A percentile compares a stretch with the other conserved stretches of the same genome.
These are phyloP conservation scores for Zhuliangozyma blackwelliae DNA, from an alignment of 1,139 yeast species.

Conservation along the genomic window DNA sequence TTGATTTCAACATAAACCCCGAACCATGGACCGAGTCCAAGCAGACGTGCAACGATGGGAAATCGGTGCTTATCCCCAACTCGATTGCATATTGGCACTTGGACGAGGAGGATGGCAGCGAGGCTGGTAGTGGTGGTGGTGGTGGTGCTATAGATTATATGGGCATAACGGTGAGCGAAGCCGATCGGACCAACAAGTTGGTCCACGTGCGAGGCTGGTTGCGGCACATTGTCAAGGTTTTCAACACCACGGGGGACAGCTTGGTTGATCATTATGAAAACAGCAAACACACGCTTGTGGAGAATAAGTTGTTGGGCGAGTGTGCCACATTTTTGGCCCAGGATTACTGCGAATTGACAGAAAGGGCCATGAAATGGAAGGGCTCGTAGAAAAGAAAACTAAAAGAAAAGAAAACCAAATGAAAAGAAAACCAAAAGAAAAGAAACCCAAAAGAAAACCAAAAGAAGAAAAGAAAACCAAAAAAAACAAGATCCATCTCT, in stretches of 20 bases:
- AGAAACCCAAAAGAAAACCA: neutral
- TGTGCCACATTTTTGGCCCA: conserved; percentile 12
- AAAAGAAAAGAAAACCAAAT: neutral
- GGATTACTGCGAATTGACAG: conserved; percentile 10
- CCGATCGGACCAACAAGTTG: conserved; percentile 16
- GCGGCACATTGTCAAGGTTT: conserved; percentile 11
- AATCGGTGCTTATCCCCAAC: conserved; percentile 18
- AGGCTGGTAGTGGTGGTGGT: too few relatives aligned
- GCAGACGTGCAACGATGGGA: conserved; percentile 16
- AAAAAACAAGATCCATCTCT: neutral
- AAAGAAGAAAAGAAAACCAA: neutral
- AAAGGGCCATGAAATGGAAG: conserved; percentile 2
- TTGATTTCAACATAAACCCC: conserved; percentile 17
- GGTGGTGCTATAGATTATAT: conserved; percentile 12
- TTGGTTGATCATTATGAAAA: neutral
- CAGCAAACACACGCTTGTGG: conserved; percentile 1
- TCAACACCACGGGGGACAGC: conserved; percentile 1
- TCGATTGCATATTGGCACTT: conserved; percentile 18
- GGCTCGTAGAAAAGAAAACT: neutral
- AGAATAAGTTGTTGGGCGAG: conserved; percentile 10
- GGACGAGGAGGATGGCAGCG: conserved; percentile 2
- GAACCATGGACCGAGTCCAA: conserved; percentile 13
- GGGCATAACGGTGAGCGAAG: conserved; percentile 19
- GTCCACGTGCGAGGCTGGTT: conserved; percentile 16
- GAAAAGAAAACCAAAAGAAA: neutral